Base-by-base conservation (phyloP, 257 asterid genomes). In the Paraleonurus japonicus region DNA sequence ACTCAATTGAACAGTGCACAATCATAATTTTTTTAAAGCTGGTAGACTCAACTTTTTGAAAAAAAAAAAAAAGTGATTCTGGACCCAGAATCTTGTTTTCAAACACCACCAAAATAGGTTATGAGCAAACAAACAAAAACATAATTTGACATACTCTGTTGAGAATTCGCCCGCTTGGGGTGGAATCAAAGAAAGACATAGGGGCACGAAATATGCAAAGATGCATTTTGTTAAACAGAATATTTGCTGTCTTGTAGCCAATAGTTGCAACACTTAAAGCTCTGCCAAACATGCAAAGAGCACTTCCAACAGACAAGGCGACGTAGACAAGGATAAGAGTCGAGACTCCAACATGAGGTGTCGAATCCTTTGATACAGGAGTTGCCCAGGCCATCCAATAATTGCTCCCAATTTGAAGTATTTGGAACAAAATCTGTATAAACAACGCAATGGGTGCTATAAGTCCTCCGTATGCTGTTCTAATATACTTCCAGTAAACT, bases 301-400 rank as follows among this genome's bases (percentile, higher is more conserved):
- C 64, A 77, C 94, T 87, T 54, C 81, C 96, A 66, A 93, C 59
- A 5, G 95, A 84, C 73, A 93, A 79, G 9, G 76, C 79, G 54
- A 86, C 88, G 74, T 87, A 93, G 55, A 90, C 96, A 41, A 84
- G 69, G 72, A 93, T 86, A 64, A 93, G 96, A n/a, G 92, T 90
- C 24, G 84, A 74, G 73, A 72, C 53, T 8, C 78, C 79, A 51
- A 93, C 97, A 1, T 79, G 92, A 71, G 96, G 77, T 5, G 83
- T 59, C 9, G 64, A 87, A 71, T 74, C 87, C 76, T 81, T 66
- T 0, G 98, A 90, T 33, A 93, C 89, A 0, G 98, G 98, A 48
- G 97, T 90, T 43, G 98, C 98, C 96, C 92, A 93, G 37, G 97
- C 90, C 96, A 93, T 93, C 98, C 96, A 93, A 60, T 90, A 93